A percentile compares a stretch with the other conserved stretches of the same genome.
phyloP scores from a whole-genome alignment of 176 grass and related monocot species.

The Chrysopogon serrulatus region DNA sequence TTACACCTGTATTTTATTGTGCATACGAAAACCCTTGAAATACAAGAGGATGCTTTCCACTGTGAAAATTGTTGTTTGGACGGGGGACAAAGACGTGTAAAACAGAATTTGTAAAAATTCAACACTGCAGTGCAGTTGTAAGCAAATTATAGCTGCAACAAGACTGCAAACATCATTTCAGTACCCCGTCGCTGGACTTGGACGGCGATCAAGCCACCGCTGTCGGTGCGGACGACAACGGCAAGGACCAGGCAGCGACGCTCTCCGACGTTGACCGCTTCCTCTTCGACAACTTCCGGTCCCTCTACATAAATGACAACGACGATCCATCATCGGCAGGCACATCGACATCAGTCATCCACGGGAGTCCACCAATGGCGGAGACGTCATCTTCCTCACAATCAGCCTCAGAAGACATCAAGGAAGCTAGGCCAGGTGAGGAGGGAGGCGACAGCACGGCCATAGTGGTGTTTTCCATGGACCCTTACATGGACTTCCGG shows the following conservation, averaged over 20 bases:
- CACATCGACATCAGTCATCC: background rate
- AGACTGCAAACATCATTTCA: too few species aligned
- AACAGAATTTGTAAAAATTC: too few species aligned
- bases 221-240: background rate
- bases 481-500: constrained; percentile 67
- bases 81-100: too few species aligned
- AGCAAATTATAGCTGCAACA: too few species aligned
- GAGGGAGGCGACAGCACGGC: background rate
- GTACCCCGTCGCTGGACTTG: constrained; percentile 45
- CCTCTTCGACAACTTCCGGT: constrained; percentile 70
- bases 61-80: too few species aligned
- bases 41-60: too few species aligned
- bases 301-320: constrained; percentile 52
- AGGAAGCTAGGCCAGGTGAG: background rate
- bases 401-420: background rate
- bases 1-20: too few species aligned
- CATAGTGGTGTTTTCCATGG: constrained; percentile 53
- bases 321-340: background rate
- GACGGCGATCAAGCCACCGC: background rate
- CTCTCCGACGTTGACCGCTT: constrained; percentile 82
- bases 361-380: background rate
- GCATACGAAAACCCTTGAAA: too few species aligned
- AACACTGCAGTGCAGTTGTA: too few species aligned
- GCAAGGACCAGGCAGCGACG: constrained; percentile 42
- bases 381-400: background rate